Evolutionary conservation across 2,329 filamentous ascomycete genomes (phyloP).

Genomic region (Aspergillus pseudonomiae): DNA sequence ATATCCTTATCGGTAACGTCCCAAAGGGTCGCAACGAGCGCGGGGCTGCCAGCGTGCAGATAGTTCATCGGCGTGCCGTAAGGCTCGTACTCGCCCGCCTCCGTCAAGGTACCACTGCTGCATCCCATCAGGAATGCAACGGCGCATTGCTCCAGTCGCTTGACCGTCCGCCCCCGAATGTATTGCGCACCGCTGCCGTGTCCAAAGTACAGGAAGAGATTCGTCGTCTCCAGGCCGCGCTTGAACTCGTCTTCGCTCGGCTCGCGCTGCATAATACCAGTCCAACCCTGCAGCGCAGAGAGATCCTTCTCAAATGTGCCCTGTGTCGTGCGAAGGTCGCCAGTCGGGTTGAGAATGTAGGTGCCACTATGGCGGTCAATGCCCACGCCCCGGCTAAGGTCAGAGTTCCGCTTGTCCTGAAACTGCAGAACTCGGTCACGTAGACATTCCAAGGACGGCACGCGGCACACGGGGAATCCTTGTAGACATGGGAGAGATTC

Average conservation of each 20-base stretch:
- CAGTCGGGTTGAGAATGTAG: conserved; percentile 87
- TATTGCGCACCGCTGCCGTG: conserved; percentile 96
- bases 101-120: conserved; percentile 77
- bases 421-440: conserved; percentile 70
- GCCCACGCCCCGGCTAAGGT: conserved; percentile 49
- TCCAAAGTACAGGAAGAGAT: conserved; percentile 89
- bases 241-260: conserved; percentile 81
- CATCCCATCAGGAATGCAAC: conserved; percentile 92
- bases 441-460: conserved; percentile 83
- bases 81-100: conserved; percentile 87
- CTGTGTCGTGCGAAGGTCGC: conserved; percentile 81
- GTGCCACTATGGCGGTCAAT: conserved; percentile 50
- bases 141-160: conserved; percentile 75
- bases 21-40: conserved; percentile 91
- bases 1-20: conserved; percentile 98
- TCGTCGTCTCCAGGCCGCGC: conserved; percentile 63
- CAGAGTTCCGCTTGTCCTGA: conserved; percentile 26
- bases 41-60: conserved; percentile 82
- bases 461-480: conserved; percentile 76
- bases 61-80: conserved; percentile 90
- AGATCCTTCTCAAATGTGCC: conserved; percentile 71
- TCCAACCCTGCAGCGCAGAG: conserved; percentile 61
- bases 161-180: conserved; percentile 81
- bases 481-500: conserved; percentile 89
- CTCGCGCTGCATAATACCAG: conserved; percentile 65